phyloP scores from a whole-genome alignment of 2,329 filamentous ascomycete genomes.

The Trichophyton benhamiae region DNA sequence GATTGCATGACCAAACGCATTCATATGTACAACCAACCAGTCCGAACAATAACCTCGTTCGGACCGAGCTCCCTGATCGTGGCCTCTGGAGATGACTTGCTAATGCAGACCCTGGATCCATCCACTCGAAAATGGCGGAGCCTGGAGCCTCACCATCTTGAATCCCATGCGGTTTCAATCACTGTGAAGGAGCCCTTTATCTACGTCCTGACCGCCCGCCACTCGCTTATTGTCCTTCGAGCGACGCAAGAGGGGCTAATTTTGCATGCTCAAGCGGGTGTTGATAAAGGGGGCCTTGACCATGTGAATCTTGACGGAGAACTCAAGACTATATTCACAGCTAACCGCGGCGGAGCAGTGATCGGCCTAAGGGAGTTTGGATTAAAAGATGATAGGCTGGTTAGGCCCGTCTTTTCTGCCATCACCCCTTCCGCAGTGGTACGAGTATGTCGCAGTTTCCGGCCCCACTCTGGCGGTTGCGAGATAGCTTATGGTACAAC shows the following conservation, averaged over 20 bases:
- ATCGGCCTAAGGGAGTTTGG: constrained; percentile 26
- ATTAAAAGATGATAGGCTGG: constrained; percentile 21
- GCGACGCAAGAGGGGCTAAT: constrained; percentile 25
- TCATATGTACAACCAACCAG: constrained; percentile 28
- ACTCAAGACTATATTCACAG: constrained; percentile 38
- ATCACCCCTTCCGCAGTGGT: constrained; percentile 26
- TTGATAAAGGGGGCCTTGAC: constrained; percentile 23
- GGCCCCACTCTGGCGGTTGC: constrained; percentile 10
- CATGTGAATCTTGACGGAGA: constrained; percentile 29
- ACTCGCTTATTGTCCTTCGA: constrained; percentile 42
- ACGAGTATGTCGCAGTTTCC: constrained; percentile 16
- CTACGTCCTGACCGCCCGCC: constrained; percentile 42
- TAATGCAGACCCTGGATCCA: constrained; percentile 34
- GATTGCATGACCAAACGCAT: constrained; percentile 27
- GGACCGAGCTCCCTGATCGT: constrained; percentile 33
- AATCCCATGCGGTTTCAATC: constrained; percentile 40
- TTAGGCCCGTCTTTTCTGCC: constrained; percentile 21
- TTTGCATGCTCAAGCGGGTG: constrained; percentile 25
- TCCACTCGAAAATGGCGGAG: constrained; percentile 31
- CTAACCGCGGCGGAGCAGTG: constrained; percentile 41
- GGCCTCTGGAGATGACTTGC: constrained; percentile 33
- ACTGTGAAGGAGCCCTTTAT: constrained; percentile 37
- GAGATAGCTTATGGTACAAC: constrained; percentile 48
- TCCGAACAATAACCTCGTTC: constrained; percentile 45
- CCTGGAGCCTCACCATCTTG: constrained; percentile 29